Evolutionary conservation across 306 rosid genomes (phyloP).

Genomic region (Quercus bicolor): DNA sequence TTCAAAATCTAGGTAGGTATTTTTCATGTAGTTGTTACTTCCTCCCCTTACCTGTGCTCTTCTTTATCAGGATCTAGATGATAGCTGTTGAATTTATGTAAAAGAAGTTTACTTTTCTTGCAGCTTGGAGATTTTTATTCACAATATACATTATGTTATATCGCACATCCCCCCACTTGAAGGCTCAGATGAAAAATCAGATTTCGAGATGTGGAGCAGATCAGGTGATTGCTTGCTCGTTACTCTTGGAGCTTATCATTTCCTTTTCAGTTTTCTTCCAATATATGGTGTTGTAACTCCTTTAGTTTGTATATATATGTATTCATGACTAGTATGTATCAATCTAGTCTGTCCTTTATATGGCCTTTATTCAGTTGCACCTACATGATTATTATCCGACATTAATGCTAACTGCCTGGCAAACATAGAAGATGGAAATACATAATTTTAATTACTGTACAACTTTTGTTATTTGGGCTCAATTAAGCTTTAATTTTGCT

Average conservation of each 20-base stretch:
- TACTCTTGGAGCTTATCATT: background rate
- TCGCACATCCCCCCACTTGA: constrained; percentile 50
- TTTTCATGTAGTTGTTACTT: constrained; percentile 5
- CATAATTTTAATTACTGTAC: background rate
- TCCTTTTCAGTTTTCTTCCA: background rate
- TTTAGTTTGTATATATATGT: background rate
- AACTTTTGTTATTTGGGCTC: background rate
- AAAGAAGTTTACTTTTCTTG: constrained; percentile 5
- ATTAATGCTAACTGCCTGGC: background rate
- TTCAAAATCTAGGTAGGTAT: constrained; percentile 50
- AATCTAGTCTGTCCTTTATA: background rate
- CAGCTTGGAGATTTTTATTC: constrained; percentile 55
- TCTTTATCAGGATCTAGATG: background rate
- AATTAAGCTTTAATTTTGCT: background rate
- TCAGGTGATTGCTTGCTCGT: constrained; percentile 48
- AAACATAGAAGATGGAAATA: background rate
- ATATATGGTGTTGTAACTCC: background rate
- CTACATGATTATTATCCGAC: background rate
- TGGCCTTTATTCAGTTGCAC: background rate
- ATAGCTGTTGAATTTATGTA: background rate
- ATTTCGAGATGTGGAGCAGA: constrained; percentile 65
- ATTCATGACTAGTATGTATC: background rate
- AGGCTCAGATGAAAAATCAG: constrained; percentile 43
- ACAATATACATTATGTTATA: constrained; percentile 50
- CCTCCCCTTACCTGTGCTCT: constrained; percentile 1